Evolutionary conservation across 2,329 filamentous ascomycete genomes (phyloP), one percentile per base, ranked within the genome.

Genomic region (Cytospora leucostoma): DNA sequence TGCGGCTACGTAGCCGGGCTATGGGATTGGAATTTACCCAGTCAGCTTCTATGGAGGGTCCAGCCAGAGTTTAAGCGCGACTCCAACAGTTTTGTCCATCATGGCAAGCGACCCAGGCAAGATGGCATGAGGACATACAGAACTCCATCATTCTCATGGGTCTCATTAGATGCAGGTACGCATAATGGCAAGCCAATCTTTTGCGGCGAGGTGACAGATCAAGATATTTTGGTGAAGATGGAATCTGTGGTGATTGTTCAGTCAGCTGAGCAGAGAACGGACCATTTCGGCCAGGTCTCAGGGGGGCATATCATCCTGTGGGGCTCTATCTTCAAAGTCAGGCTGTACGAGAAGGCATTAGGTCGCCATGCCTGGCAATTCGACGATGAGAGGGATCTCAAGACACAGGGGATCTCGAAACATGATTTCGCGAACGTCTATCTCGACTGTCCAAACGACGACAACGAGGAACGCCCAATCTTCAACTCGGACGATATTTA

Each of bases 141-240:
- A 5, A 59, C 59, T 15, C 63, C 63, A 50, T 55, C 49, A 0
- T 65, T 61, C 10, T 62, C 63, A 3, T 65, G 63, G 63, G 59
- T 59, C 7, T 59, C 63, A 0, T 11, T 65, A 8, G 59, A 65
- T n/a, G 63, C 47, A 27, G 27, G 27, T 27, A 27, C 27, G 2
- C 54, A 63, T 12, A 13, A 35, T 17, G 33, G 61, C 0, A 38
- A 50, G 7, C 55, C 53, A 2, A 58, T 62, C 8, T 17, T 50
- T 4, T 54, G 33, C 7, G 58, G 59, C 10, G 33, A 61, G 13
- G 21, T 53, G 27, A 27, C 27, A 27, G 27, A 27, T 27, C 27
- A 27, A 27, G 27, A 27, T 27, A 27, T 27, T 27, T 27, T 27
- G 27, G 27, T 27, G 27, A 27, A 27, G 27, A 27, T 27, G 27